Base-by-base conservation (phyloP, 352 stramenopile genomes). In the Globisporangium abappressorium region DNA sequence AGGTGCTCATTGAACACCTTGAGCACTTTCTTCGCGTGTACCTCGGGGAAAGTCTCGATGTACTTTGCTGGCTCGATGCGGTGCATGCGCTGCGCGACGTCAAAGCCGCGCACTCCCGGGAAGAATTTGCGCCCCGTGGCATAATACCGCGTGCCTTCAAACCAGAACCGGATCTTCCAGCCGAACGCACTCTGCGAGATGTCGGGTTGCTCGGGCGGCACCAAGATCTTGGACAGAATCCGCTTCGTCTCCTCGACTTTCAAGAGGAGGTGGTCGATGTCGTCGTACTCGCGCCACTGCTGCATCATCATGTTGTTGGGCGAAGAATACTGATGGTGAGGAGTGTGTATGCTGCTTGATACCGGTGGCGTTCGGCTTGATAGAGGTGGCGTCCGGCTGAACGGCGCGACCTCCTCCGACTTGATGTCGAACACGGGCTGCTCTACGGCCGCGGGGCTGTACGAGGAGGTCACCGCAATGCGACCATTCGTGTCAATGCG, bases 151-250 rank as follows among this genome's bases (percentile, higher is more conserved):
- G 75, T 55, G 18, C 76, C 77, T 59, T 85, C 68, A 30, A 75
- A 60, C 82, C 82, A 91, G 20, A 91, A 87, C 53, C 85, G 73
- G 58, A 91, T 88, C 34, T 82, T 73, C 82, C 82, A 91, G 53
- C 80, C 80, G 26, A 91, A 89, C 30, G 81, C 82, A 6, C 78
- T 64, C n/a, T 76, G 72, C 24, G 73, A 76, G 57, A 85, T 78
- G 54, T 74, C 78, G 0, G 74, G 71, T 11, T 74, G 65, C 28
- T 70, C 51, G 1, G 72, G 60, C 5, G 79, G 82, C 54, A 77
- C 73, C 20, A 84, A 51, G 65, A 89, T 89, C 12, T 68, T 54
- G 34, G 84, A 74, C 55, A 90, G 61, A 18, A 75, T 74, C 0
- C 60, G 71, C 33, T 77, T 85, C 5, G 78, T 83, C 57, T 85